Percentiles rank a stretch among this genome's conserved stretches.
Conservation (phyloP, 192 early-diverging fungal species). For the Linnemannia schmuckeri region DNA sequence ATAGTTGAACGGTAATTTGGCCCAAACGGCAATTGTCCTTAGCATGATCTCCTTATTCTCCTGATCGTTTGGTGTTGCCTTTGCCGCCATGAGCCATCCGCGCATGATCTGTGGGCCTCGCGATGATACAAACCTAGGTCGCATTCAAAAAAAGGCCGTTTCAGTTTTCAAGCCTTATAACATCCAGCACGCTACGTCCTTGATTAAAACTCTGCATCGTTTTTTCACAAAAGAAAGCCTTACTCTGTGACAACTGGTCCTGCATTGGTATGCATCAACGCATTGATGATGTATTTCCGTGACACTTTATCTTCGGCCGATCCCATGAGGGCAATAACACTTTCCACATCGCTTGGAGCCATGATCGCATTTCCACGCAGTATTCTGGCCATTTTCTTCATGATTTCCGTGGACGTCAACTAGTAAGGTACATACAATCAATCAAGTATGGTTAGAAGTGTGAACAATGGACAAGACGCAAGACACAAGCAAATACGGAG, state of each 20-base stretch:
- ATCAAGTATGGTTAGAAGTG: not conserved
- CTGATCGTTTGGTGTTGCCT: not conserved
- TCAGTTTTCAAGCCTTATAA: no score
- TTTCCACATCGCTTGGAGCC: constrained; percentile 9
- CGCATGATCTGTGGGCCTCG: constrained; percentile 18
- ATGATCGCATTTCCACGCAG: constrained; percentile 23
- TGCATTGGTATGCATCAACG: constrained; percentile 19
- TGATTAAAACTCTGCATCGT: no score
- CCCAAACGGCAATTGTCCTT: constrained; percentile 26
- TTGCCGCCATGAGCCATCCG: constrained; percentile 23
- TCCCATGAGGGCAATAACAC: constrained; percentile 16
- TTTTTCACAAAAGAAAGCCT: not conserved
- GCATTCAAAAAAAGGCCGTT: not conserved
- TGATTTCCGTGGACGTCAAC: not conserved
- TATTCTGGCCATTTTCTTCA: constrained; percentile 3
- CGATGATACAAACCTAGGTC: constrained; percentile 19
- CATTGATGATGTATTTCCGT: constrained; percentile 30
- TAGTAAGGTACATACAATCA: not conserved
- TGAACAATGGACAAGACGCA: not conserved
- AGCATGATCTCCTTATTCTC: constrained; percentile 20
- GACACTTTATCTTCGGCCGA: constrained; percentile 6
- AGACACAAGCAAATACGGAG: not conserved
- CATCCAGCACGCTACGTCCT: no score
- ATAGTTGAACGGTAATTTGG: constrained; percentile 28
- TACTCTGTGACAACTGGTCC: constrained; percentile 13